A percentile compares a stretch with the other conserved stretches of the same genome.
Conservation (phyloP, 1,284 basidiomycete species). For the Acaromyces ingoldii region DNA sequence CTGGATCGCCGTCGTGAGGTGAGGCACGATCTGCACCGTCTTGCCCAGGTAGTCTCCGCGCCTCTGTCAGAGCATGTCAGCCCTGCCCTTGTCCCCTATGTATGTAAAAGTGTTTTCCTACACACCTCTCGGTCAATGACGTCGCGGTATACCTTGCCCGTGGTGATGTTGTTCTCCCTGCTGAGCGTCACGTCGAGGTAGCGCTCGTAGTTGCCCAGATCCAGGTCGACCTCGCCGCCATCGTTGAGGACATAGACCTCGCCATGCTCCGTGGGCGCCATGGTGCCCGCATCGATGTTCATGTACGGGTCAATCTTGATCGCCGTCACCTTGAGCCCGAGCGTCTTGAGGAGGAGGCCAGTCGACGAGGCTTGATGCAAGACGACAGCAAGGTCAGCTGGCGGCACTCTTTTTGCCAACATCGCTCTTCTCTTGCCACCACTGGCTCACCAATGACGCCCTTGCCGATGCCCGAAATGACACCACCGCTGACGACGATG, state of each 20-base stretch:
- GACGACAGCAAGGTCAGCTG: not conserved
- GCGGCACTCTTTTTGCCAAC: too few species aligned
- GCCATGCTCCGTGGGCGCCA: constrained; percentile 97
- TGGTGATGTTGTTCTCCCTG: constrained; percentile 95
- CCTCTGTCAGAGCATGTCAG: constrained; percentile 57
- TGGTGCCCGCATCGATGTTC: constrained; percentile 99
- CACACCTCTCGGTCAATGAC: constrained; percentile 93
- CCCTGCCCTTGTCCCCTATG: not conserved
- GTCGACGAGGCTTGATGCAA: constrained; percentile 74
- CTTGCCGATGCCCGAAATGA: constrained; percentile 56
- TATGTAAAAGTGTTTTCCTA: not conserved
- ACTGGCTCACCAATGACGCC: constrained; percentile 51
- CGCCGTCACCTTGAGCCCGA: constrained; percentile 90
- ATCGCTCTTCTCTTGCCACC: not conserved
- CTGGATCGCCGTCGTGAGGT: constrained; percentile 94
- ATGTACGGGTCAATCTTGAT: constrained; percentile 99
- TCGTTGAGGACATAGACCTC: constrained; percentile 99
- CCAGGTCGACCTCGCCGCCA: constrained; percentile 95
- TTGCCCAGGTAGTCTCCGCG: constrained; percentile 96
- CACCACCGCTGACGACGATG: constrained; percentile 53
- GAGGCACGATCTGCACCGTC: constrained; percentile 96
- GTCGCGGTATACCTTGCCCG: constrained; percentile 93
- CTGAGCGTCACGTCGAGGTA: constrained; percentile 92
- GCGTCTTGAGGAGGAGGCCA: constrained; percentile 88
- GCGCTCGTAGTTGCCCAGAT: constrained; percentile 96